Evolutionary conservation across 2,329 filamentous ascomycete genomes (phyloP).

Genomic region (Nigrograna mackinnonii): DNA sequence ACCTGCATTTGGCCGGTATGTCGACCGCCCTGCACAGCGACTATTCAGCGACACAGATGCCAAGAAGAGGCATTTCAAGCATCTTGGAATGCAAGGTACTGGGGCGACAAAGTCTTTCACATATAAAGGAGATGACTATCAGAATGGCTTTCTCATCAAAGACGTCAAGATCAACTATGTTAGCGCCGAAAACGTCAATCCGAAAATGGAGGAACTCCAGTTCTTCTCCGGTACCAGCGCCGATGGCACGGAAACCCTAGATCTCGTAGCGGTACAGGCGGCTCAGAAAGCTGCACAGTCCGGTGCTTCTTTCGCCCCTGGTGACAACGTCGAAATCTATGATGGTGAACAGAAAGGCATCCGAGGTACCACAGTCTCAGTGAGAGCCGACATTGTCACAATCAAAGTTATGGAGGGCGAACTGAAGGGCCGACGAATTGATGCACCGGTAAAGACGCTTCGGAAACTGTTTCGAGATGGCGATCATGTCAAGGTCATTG

Average conservation of each 20-base stretch:
- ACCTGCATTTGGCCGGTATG: constrained; percentile 49
- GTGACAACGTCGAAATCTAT: constrained; percentile 96
- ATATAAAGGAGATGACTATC: constrained; percentile 87
- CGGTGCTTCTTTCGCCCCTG: constrained; percentile 83
- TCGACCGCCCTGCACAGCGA: constrained; percentile 79
- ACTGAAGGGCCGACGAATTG: constrained; percentile 80
- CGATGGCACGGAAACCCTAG: constrained; percentile 91
- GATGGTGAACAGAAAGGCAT: constrained; percentile 94
- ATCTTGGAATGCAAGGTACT: constrained; percentile 57
- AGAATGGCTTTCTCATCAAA: constrained; percentile 91
- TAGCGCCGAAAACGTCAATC: constrained; percentile 87
- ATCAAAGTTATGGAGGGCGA: constrained; percentile 83
- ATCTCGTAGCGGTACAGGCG: constrained; percentile 86
- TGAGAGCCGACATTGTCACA: constrained; percentile 90
- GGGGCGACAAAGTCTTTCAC: constrained; percentile 72
- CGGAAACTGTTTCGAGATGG: constrained; percentile 91
- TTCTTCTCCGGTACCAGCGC: constrained; percentile 86
- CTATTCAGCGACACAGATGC: constrained; percentile 94
- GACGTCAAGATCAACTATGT: constrained; percentile 89
- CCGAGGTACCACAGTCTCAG: constrained; percentile 80
- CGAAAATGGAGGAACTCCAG: constrained; percentile 93
- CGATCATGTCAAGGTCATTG: constrained; percentile 98
- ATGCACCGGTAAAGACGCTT: constrained; percentile 88
- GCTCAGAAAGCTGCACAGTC: constrained; percentile 84
- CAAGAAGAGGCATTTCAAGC: constrained; percentile 78